Conservation (phyloP, 306 rosid genomes). For the Cicer arietinum region DNA sequence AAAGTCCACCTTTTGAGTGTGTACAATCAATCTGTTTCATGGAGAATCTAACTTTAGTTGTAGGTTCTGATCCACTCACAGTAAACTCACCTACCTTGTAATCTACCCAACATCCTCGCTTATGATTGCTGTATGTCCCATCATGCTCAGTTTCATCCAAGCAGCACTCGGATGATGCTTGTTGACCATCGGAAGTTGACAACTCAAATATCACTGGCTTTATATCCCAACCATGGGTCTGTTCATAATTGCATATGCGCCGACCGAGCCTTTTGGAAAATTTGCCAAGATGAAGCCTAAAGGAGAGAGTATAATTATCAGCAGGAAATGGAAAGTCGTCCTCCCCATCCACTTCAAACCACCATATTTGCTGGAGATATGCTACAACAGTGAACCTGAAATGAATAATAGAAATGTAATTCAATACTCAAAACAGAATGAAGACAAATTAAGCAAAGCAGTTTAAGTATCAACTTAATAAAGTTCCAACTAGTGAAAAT, state of each 20-base stretch:
- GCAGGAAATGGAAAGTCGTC: constrained; percentile 83
- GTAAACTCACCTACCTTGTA: constrained; percentile 96
- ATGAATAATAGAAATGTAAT: constrained; percentile 40
- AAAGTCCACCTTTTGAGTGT: constrained; percentile 93
- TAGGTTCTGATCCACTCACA: constrained; percentile 64
- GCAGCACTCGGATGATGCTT: constrained; percentile 64
- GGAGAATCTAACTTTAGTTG: constrained; percentile 78
- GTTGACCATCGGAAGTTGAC: constrained; percentile 79
- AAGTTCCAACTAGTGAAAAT: not conserved
- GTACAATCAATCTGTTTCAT: constrained; percentile 99
- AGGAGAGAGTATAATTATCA: constrained; percentile 75
- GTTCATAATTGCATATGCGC: constrained; percentile 79
- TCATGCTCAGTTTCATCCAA: constrained; percentile 65
- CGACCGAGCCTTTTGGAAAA: constrained; percentile 84
- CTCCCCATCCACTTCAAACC: constrained; percentile 92
- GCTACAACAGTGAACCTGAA: constrained; percentile 83
- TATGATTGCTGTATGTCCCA: constrained; percentile 61
- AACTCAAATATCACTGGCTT: constrained; percentile 79
- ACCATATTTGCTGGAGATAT: constrained; percentile 95
- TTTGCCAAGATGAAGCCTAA: constrained; percentile 89
- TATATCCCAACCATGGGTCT: constrained; percentile 92
- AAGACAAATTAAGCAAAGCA: constrained; percentile 17
- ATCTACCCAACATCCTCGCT: constrained; percentile 89
- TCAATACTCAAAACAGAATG: constrained; percentile 4
- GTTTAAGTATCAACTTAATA: constrained; percentile 15